Base-by-base conservation (phyloP, 345 rosid genomes). In the Gossypium rotundifolium region DNA sequence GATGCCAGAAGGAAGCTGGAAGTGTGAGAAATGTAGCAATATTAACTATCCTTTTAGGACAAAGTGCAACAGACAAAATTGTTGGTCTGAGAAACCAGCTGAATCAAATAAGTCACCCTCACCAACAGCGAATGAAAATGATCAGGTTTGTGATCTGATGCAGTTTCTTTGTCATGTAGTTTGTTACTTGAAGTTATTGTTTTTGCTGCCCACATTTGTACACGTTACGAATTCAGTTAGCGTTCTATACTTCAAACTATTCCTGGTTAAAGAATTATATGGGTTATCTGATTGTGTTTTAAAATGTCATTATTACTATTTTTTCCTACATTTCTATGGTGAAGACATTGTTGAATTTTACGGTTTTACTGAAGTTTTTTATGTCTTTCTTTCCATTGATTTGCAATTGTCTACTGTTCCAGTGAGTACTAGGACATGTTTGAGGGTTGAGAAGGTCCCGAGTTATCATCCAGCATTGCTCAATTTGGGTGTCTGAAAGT, bases 371-470 rank as follows among this genome's bases (percentile, higher is more conserved):
- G 77, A 80, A 74, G 46, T 25, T 70, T 40, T 70, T 71, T 75
- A n/a, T 68, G 20, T 17, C 27, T 78, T 73, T 49, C 80, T 88
- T 68, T 76, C 76, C 62, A 81, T 87, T 91, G 89, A 91, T 92
- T 84, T 88, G 75, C 75, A 81, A 83, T 84, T 91, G 79, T 93
- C 88, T 93, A 88, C 88, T 91, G 94, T 91, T 95, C 98, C 99
- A 95, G 98, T 95, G 99, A 95, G 99, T 94, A 78, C 93, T 94
- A 91, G 92, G 95, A 84, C 97, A 87, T 94, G 83, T 89, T 81
- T 93, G 97, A 84, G 96, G 96, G 89, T 89, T 89, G 96, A 84
- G 91, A 90, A 87, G 93, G 89, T 91, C 93, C 88, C 83, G 84
- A 82, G 92, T 89, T 84, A 88, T 95, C 94, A 79, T 86, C 97